A percentile compares a stretch with the other conserved stretches of the same genome.
Conservation (phyloP, 2,329 filamentous ascomycete genomes). For the Fusarium incarnatum region DNA sequence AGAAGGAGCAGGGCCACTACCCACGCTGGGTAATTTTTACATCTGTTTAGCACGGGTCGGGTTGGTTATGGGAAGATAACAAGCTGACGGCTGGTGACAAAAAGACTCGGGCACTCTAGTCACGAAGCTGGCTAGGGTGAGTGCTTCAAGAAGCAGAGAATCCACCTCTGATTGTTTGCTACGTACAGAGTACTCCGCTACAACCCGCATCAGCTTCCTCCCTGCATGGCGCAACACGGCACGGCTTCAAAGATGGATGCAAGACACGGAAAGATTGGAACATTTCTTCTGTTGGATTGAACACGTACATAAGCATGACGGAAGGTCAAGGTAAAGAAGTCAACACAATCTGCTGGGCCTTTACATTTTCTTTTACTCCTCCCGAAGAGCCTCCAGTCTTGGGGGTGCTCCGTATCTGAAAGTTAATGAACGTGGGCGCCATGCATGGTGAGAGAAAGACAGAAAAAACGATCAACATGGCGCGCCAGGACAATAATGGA, state of each 20-base stretch:
- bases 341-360: constrained; percentile 1
- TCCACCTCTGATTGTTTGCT: constrained; percentile 4
- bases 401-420: constrained; percentile 13
- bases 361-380: background rate
- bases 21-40: constrained; percentile 2
- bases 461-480: constrained; percentile 35
- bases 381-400: constrained; percentile 6
- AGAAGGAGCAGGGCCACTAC: background rate
- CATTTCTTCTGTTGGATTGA: background rate
- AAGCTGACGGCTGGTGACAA: constrained; percentile 1
- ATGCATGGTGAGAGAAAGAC: constrained; percentile 4
- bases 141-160: constrained; percentile 9
- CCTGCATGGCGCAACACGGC: constrained; percentile 37
- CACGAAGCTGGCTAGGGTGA: background rate
- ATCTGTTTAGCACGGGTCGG: background rate
- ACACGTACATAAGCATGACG: background rate
- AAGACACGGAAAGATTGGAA: constrained; percentile 17
- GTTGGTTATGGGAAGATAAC: constrained; percentile 1
- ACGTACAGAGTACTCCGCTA: constrained; percentile 17
- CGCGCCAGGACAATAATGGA: constrained; percentile 28
- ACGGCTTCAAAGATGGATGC: constrained; percentile 25
- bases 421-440: constrained; percentile 14
- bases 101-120: constrained; percentile 5
- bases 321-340: constrained; percentile 8
- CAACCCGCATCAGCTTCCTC: constrained; percentile 30